Evolutionary conservation across 768 basidiomycete species (phyloP).

Genomic region (Pleurotus citrinopileatus): DNA sequence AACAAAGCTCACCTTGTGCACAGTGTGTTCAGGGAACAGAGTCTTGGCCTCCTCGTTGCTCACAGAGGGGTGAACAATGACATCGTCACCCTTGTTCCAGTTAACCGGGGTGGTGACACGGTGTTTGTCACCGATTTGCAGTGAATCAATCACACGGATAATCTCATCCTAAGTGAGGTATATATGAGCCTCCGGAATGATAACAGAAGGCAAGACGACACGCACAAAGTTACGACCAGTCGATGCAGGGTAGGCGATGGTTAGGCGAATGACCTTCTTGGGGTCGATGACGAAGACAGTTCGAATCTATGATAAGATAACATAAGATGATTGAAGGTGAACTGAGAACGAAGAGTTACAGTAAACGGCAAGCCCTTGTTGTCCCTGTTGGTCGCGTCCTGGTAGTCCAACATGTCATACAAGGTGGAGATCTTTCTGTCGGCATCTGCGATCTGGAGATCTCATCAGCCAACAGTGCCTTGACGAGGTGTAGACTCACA

Average conservation of each 20-base stretch:
- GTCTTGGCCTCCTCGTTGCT: constrained; percentile 86
- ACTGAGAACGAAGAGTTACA: too few relatives aligned
- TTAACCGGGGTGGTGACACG: constrained; percentile 88
- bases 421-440: constrained; percentile 81
- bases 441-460: constrained; percentile 82
- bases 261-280: constrained; percentile 90
- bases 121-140: constrained; percentile 89
- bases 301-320: constrained; percentile 56
- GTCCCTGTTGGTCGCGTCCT: constrained; percentile 89
- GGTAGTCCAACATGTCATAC: constrained; percentile 96
- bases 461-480: not conserved
- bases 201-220: constrained; percentile 16
- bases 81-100: constrained; percentile 92
- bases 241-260: constrained; percentile 89
- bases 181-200: too few relatives aligned
- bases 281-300: constrained; percentile 98
- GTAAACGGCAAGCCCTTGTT: constrained; percentile 92
- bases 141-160: constrained; percentile 39
- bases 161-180: not conserved
- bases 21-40: constrained; percentile 81
- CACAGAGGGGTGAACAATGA: constrained; percentile 88
- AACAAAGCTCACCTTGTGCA: constrained; percentile 61
- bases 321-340: not conserved
- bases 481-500: constrained; percentile 26
- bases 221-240: constrained; percentile 87